A percentile compares a stretch with the other conserved stretches of the same genome.
phyloP scores from a whole-genome alignment of 345 rosid genomes.

The Eutrema yunnanense region DNA sequence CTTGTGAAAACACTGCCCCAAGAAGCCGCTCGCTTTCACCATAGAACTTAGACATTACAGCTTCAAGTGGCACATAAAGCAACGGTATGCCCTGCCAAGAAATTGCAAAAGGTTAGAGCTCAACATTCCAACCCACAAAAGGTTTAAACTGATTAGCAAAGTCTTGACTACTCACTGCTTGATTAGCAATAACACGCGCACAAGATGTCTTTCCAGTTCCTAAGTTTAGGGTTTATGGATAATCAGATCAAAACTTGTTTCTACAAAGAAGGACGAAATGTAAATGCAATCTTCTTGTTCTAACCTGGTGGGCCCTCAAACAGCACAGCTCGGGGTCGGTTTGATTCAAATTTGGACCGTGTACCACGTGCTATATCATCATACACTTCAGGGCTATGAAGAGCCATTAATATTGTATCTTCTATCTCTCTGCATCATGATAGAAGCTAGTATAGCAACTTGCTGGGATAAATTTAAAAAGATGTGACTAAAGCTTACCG shows the following conservation, averaged over 20 bases:
- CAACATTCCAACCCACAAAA: neutral
- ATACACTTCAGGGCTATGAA: slow-evolving; percentile 79
- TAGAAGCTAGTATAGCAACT: neutral
- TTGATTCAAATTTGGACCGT: slow-evolving; percentile 75
- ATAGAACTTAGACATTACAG: slow-evolving; percentile 82
- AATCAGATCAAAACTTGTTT: slow-evolving; percentile 7
- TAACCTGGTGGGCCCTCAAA: slow-evolving; percentile 98
- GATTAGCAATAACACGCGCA: slow-evolving; percentile 89
- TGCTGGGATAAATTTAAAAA: neutral
- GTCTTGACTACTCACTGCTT: slow-evolving; percentile 53
- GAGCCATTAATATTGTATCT: slow-evolving; percentile 79
- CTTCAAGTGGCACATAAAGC: slow-evolving; percentile 85
- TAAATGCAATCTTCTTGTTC: neutral
- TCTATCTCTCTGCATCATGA: slow-evolving; percentile 71
- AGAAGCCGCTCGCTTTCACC: slow-evolving; percentile 86
- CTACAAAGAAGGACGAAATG: neutral
- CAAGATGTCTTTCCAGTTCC: slow-evolving; percentile 98
- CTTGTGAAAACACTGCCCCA: slow-evolving; percentile 85
- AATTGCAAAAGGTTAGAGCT: neutral
- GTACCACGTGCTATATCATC: slow-evolving; percentile 93
- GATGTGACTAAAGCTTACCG: slow-evolving; percentile 22
- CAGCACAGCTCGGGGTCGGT: slow-evolving; percentile 90
- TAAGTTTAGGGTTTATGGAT: slow-evolving; percentile 24
- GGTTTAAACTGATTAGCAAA: neutral
- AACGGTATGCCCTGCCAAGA: slow-evolving; percentile 69